These are phyloP conservation scores for Grifola frondosa DNA, from an alignment of 1,284 basidiomycete species.

Conservation along the genomic window DNA sequence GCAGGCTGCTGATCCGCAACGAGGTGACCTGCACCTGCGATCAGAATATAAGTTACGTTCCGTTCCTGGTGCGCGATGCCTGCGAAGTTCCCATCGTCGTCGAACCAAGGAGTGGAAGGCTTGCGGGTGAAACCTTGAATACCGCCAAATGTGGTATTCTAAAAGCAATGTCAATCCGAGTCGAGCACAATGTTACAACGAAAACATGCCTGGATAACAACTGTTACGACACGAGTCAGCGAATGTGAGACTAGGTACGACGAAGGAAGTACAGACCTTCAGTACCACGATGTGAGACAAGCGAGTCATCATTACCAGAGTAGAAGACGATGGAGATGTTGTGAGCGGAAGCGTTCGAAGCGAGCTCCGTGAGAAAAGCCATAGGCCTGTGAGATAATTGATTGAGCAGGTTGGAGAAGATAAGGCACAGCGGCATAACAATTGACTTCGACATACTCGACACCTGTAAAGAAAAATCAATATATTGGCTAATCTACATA, in stretches of 20 bases:
- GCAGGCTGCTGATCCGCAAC: conserved; percentile 49
- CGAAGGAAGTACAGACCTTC: conserved; percentile 42
- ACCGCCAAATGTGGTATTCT: conserved; percentile 77
- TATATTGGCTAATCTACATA: neutral
- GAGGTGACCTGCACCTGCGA: conserved; percentile 57
- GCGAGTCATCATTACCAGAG: conserved; percentile 67
- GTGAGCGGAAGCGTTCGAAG: conserved; percentile 55
- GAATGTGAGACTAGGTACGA: neutral
- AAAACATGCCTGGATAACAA: conserved; percentile 55
- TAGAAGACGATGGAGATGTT: conserved; percentile 56
- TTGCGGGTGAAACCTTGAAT: conserved; percentile 68
- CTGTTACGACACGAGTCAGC: conserved; percentile 33
- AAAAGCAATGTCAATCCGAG: neutral
- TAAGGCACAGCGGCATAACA: too few relatives aligned
- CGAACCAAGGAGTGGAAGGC: conserved; percentile 65
- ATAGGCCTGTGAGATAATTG: conserved; percentile 46
- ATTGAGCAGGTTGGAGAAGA: too few relatives aligned
- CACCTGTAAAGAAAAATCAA: conserved; percentile 31
- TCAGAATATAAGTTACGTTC: conserved; percentile 63
- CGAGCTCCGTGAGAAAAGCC: conserved; percentile 62
- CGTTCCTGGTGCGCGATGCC: conserved; percentile 74
- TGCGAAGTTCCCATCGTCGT: conserved; percentile 56
- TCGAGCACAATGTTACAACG: neutral
- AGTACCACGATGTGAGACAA: conserved; percentile 63
- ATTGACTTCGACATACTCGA: conserved; percentile 39